A percentile compares a stretch with the other conserved stretches of the same genome.
phyloP scores from a whole-genome alignment of 352 stramenopile species.

The Elongisporangium undulatum region DNA sequence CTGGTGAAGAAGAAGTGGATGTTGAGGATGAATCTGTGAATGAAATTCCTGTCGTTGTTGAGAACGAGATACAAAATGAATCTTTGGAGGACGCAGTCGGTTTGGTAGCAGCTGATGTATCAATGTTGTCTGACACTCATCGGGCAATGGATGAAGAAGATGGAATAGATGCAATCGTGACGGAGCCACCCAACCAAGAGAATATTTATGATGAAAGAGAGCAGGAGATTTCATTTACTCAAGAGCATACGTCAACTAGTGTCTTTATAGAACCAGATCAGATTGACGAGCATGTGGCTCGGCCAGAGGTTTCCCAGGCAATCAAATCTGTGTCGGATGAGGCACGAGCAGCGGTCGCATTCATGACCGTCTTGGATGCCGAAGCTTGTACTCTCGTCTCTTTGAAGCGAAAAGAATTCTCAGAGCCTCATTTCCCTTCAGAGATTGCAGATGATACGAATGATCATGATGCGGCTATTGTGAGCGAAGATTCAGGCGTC shows the following conservation, averaged over 20 bases:
- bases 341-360: background rate
- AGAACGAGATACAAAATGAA: background rate
- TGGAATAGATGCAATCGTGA: background rate
- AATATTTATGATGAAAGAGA: background rate
- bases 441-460: background rate
- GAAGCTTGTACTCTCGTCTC: background rate
- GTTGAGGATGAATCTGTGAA: background rate
- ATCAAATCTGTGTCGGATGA: background rate
- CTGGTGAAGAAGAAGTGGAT: background rate
- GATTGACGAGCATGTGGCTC: too few species aligned
- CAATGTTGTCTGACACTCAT: background rate
- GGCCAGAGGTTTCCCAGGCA: too few species aligned
- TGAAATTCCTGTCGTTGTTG: background rate
- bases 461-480: background rate
- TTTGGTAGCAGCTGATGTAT: background rate
- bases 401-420: background rate
- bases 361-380: background rate
- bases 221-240: background rate
- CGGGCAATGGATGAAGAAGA: background rate
- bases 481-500: background rate
- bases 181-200: background rate
- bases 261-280: background rate
- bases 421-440: background rate
- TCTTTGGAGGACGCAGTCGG: background rate
- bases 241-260: background rate